These are phyloP conservation scores for Apiotrichum porosum DNA, from an alignment of 1,284 basidiomycete genomes.

Conservation along the genomic window DNA sequence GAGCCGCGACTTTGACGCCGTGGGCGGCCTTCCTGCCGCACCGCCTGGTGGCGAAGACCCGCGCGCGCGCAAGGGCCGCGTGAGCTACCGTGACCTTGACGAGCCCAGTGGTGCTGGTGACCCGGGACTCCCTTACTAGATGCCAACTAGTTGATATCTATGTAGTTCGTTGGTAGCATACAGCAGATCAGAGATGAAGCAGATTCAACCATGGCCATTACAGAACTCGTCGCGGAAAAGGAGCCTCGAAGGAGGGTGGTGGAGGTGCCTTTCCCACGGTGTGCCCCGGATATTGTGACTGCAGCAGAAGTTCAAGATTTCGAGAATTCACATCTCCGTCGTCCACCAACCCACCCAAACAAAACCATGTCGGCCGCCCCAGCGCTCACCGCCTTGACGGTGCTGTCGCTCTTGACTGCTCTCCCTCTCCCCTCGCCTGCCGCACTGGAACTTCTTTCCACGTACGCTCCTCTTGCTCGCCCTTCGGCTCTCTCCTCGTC, in stretches of 20 bases:
- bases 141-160: not conserved
- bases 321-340: not conserved
- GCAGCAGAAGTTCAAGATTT: not conserved
- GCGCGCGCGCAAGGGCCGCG: slow-evolving; percentile 39
- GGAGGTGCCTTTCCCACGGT: slow-evolving; percentile 3
- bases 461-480: slow-evolving; percentile 25
- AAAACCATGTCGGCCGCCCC: not conserved
- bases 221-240: too few relatives aligned
- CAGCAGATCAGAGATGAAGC: not conserved
- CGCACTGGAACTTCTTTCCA: slow-evolving; percentile 23
- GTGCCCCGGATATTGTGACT: not conserved
- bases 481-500: slow-evolving; percentile 29
- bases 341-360: too few relatives aligned
- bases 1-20: slow-evolving; percentile 11
- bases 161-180: not conserved
- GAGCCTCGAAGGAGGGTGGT: not conserved
- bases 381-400: not conserved
- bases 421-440: slow-evolving; percentile 32
- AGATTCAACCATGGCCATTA: too few relatives aligned
- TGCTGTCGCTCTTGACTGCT: slow-evolving; percentile 24
- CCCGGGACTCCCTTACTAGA: slow-evolving; percentile 44
- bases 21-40: slow-evolving; percentile 19
- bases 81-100: slow-evolving; percentile 47
- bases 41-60: slow-evolving; percentile 44
- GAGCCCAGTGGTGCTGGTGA: slow-evolving; percentile 36